Conservation (phyloP, 257 asterid species). For the Solanum etuberosum region DNA sequence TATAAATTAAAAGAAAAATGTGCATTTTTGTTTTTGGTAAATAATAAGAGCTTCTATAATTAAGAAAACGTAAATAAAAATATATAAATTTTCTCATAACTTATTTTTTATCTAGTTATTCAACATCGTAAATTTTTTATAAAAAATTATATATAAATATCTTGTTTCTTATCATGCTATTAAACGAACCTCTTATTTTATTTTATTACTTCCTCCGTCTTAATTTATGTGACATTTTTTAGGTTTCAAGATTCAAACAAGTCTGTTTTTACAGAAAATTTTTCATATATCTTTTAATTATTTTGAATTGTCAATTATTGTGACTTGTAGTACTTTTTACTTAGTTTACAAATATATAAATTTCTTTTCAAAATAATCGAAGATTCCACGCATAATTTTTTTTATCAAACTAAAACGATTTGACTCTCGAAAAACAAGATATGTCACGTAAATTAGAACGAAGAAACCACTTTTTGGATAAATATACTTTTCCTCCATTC, state of each 20-base stretch:
- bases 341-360: too few species aligned
- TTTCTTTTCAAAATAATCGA: too few species aligned
- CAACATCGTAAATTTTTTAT: too few species aligned
- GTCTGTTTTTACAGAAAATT: accelerated
- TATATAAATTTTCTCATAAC: too few species aligned
- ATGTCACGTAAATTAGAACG: accelerated
- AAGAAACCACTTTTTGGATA: accelerated
- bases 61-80: not conserved
- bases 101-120: too few species aligned
- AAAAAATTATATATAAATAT: too few species aligned
- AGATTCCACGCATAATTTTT: accelerated
- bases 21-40: not conserved
- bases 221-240: accelerated
- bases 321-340: accelerated
- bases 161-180: not conserved
- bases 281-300: too few species aligned
- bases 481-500: too few species aligned
- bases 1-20: not conserved
- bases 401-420: too few species aligned
- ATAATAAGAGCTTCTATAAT: not conserved
- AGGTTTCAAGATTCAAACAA: accelerated
- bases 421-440: too few species aligned
- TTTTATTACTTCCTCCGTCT: not conserved
- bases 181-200: too few species aligned
- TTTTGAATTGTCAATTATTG: too few species aligned